phyloP scores from a whole-genome alignment of 331 rosid species.

The Telfairia occidentalis region DNA sequence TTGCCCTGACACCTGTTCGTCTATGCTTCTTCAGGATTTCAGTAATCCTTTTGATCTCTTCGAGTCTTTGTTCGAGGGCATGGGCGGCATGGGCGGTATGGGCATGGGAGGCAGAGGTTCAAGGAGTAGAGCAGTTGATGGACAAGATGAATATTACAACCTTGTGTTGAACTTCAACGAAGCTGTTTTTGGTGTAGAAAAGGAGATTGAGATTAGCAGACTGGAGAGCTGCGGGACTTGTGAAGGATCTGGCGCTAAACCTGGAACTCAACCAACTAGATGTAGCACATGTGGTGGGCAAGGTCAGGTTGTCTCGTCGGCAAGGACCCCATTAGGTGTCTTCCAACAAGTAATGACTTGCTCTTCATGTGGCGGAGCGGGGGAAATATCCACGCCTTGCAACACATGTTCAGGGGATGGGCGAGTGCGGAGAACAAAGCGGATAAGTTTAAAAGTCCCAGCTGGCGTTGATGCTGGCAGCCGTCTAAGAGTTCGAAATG shows the following conservation, averaged over 20 bases:
- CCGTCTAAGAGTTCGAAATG: slow-evolving; percentile 89
- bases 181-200: slow-evolving; percentile 92
- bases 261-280: slow-evolving; percentile 72
- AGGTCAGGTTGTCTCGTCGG: slow-evolving; percentile 88
- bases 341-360: slow-evolving; percentile 97
- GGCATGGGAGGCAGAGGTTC: slow-evolving; percentile 57
- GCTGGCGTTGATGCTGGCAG: slow-evolving; percentile 98
- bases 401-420: slow-evolving; percentile 96
- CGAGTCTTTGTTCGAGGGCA: slow-evolving; percentile 68
- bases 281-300: slow-evolving; percentile 95
- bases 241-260: slow-evolving; percentile 91
- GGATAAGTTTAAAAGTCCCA: slow-evolving; percentile 90
- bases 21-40: slow-evolving; percentile 55
- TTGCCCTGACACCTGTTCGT: not conserved
- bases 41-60: slow-evolving; percentile 88
- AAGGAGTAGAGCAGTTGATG: slow-evolving; percentile 76
- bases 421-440: slow-evolving; percentile 76
- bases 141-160: slow-evolving; percentile 89
- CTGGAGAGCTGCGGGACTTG: slow-evolving; percentile 89
- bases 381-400: slow-evolving; percentile 89
- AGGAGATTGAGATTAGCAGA: slow-evolving; percentile 86
- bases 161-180: slow-evolving; percentile 79
- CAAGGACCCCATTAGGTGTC: slow-evolving; percentile 91
- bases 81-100: slow-evolving; percentile 49
- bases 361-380: slow-evolving; percentile 82